phyloP scores from a whole-genome alignment of 257 asterid genomes.

The Verbascum thapsus region DNA sequence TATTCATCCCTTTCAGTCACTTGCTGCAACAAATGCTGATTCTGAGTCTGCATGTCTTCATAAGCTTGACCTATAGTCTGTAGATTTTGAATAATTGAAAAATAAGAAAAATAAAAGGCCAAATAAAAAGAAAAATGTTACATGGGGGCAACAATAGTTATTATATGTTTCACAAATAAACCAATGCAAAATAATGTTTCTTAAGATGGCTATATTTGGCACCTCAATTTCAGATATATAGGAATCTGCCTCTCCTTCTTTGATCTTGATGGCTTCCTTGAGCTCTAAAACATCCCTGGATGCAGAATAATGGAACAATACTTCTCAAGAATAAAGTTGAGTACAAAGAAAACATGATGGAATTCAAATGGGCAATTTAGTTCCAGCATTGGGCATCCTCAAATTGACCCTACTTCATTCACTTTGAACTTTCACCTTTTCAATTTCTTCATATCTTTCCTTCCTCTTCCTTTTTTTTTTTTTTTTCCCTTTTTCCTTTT shows the following conservation, averaged over 20 bases:
- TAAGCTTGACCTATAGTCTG: conserved; percentile 99
- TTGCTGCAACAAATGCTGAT: conserved; percentile 84
- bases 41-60: conserved; percentile 97
- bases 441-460: neutral
- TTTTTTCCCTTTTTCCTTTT: too few relatives aligned
- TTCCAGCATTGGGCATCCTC: neutral
- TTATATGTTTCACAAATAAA: conserved; percentile 1
- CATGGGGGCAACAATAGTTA: conserved; percentile 21
- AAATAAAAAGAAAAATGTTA: conserved; percentile 22
- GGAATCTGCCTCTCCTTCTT: conserved; percentile 83
- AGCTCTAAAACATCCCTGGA: conserved; percentile 90
- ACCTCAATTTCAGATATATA: conserved; percentile 97
- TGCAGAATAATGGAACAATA: conserved; percentile 25
- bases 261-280: conserved; percentile 80
- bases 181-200: conserved; percentile 13
- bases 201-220: conserved; percentile 19
- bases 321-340: conserved; percentile 13
- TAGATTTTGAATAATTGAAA: conserved; percentile 23
- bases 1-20: conserved; percentile 87
- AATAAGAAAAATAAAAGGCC: conserved; percentile 29
- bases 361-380: conserved; percentile 10
- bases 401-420: neutral
- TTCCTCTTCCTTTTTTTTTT: neutral
- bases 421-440: neutral
- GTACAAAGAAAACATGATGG: conserved; percentile 17